These are phyloP conservation scores for Ampelocalamus luodianensis DNA, from an alignment of 176 grass and related monocot species.

Conservation along the genomic window DNA sequence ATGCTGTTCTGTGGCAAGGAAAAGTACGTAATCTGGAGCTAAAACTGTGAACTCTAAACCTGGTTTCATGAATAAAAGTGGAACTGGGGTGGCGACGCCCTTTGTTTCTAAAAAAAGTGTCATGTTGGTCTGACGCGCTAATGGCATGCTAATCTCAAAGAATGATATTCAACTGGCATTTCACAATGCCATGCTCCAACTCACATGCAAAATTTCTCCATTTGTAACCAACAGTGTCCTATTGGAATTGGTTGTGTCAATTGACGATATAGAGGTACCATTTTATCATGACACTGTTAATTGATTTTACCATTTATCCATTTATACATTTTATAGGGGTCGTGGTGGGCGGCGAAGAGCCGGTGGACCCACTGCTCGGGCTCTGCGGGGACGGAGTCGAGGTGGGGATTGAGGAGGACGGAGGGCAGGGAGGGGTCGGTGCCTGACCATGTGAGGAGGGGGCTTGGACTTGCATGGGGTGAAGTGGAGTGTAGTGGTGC, in stretches of 20 bases:
- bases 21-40: too few species aligned
- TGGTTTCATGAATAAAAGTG: too few species aligned
- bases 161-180: background rate
- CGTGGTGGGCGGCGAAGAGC: slow-evolving; percentile 64
- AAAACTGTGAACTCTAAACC: too few species aligned
- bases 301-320: too few species aligned
- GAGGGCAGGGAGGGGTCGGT: slow-evolving; percentile 71
- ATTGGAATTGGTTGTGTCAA: background rate
- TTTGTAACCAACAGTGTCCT: background rate
- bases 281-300: background rate
- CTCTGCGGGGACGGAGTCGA: slow-evolving; percentile 85
- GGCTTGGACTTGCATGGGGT: slow-evolving; percentile 62
- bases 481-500: slow-evolving; percentile 57
- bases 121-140: slow-evolving; percentile 26
- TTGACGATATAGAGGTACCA: background rate
- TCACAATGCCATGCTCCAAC: background rate
- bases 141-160: background rate
- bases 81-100: too few species aligned
- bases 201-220: background rate
- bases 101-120: background rate
- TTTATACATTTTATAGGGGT: slow-evolving; percentile 13
- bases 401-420: slow-evolving; percentile 88
- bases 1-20: too few species aligned
- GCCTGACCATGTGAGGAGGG: slow-evolving; percentile 76
- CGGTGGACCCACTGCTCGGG: slow-evolving; percentile 62